Percentiles rank a stretch among this genome's conserved stretches.
Conservation (phyloP, 164 flowering plant species). For the Cinnamomum micranthum region DNA sequence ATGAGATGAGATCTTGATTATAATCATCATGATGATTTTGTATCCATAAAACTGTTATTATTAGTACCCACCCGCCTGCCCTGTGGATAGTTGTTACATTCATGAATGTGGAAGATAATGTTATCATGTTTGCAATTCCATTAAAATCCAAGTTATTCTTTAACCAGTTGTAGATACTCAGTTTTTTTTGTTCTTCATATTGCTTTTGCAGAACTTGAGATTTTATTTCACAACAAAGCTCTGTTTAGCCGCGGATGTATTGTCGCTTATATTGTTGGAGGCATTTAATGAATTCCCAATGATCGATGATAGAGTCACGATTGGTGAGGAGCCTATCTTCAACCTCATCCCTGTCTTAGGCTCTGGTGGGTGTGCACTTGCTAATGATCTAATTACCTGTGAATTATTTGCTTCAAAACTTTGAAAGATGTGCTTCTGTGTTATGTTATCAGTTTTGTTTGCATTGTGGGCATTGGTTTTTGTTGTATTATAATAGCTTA, state of each 20-base stretch:
- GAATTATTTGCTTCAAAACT: conserved; percentile 61
- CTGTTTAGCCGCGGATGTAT: conserved; percentile 23
- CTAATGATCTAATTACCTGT: conserved; percentile 68
- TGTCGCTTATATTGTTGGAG: conserved; percentile 36
- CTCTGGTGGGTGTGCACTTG: conserved; percentile 56
- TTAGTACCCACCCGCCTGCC: too few species aligned
- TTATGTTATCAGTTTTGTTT: not conserved
- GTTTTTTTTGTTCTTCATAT: not conserved
- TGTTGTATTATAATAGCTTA: too few species aligned
- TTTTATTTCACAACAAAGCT: conserved; percentile 55
- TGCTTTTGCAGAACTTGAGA: conserved; percentile 57
- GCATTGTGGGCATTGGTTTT: too few species aligned
- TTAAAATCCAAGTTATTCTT: not conserved
- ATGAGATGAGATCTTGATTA: too few species aligned
- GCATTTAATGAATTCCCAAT: conserved; percentile 53
- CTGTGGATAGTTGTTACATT: too few species aligned
- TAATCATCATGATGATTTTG: too few species aligned
- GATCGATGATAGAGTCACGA: conserved; percentile 24
- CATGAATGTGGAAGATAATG: not conserved
- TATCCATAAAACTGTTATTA: too few species aligned
- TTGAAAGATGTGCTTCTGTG: conserved; percentile 6
- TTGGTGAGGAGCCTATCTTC: conserved; percentile 38
- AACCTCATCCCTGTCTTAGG: conserved; percentile 81
- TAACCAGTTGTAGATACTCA: not conserved
- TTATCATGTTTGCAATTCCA: not conserved